Base-by-base conservation (phyloP, 805 yeast genomes). In the Isabelozyma gotoi region DNA sequence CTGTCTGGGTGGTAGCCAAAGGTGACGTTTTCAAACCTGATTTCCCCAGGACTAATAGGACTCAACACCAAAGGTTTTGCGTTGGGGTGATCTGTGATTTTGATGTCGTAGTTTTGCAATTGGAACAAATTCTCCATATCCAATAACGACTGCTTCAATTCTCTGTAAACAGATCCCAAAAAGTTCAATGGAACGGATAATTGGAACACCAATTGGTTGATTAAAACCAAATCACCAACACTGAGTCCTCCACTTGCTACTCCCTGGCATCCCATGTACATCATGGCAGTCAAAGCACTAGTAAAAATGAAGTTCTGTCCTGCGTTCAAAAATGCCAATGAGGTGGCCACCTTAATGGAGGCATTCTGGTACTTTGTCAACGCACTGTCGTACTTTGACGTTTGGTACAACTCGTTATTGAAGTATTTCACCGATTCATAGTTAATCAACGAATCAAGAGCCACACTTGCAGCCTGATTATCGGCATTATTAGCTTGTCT, bases 261-360 rank as follows among this genome's bases (percentile, higher is more conserved):
- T 19, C 98, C 98, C 43, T 82, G 81, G 56, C 96, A 88, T 12
- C 97, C 97, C 96, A 94, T 84, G 63, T 88, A 94, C 99, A 94
- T 94, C 95, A 94, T 94, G 2, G 84, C 87, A 1, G 99, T 94
- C 49, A 94, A 71, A 1, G 99, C 98, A 33, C 87, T 66, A 0
- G 97, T 88, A 67, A 87, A 87, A 24, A 87, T 87, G 43, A 85
- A 53, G 58, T 84, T 86, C 61, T 87, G 95, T 14, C 95, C 95
- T 0, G 89, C 75, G 51, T 87, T 87, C 47, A 87, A 70, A 56
- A 77, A 87, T 18, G 94, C 90, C 48, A 87, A 68, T 0, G 94
- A 86, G 3, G 92, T 87, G 2, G 92, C 90, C n/a, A 87, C 88
- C 57, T 85, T 85, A 51, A 87, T 81, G 20, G 84, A 80, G 2